Base-by-base conservation (phyloP, 768 basidiomycete genomes). In the Lactifluus hygrophoroides region DNA sequence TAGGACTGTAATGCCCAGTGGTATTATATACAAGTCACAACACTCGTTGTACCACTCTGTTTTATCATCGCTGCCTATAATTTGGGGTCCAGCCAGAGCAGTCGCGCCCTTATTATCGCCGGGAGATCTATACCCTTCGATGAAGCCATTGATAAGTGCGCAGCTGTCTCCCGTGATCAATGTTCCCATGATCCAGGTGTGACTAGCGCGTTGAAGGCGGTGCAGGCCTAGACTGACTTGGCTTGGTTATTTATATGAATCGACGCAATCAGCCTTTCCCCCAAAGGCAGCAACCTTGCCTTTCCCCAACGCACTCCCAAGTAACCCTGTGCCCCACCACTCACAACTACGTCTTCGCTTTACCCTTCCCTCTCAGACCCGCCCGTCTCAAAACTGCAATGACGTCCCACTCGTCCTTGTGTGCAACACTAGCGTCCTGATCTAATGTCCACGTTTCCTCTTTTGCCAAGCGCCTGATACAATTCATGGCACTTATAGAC, bases 351-450 rank as follows among this genome's bases (percentile, higher is more conserved):
- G 8, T 47, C 16, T 7, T 17, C 7, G 13, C 28, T 2, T 38
- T 28, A 10, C 28, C 35, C 11, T 42, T 28, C 2, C 49, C 56
- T 55, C 48, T 48, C 43, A 34, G 13, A 51, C 47, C 55, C 11
- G 28, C 54, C 10, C 37, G 34, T 46, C 42, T 48, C 53, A 60
- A 43, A 42, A 51, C 14, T n/a, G 8, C 35, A 7, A 60, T 14
- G 48, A 56, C 30, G 9, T 16, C 43, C 54, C 54, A 56, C 40
- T 59, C 52, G 27, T 54, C 52, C 23, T 42, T 30, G 23, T 11
- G 19, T 2, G 19, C 47, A 6, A n/a, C 6, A 21, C 34, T 28
- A 10, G 0, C n/a, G 9, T n/a, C 46, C 11, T 44, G 53, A 7
- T 28, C 43, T 7, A 5, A 3, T 5, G 21, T n/a, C 54, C 54